These are phyloP conservation scores for Diversispora epigaea DNA, from an alignment of 192 early-diverging fungal species.

Conservation along the genomic window DNA sequence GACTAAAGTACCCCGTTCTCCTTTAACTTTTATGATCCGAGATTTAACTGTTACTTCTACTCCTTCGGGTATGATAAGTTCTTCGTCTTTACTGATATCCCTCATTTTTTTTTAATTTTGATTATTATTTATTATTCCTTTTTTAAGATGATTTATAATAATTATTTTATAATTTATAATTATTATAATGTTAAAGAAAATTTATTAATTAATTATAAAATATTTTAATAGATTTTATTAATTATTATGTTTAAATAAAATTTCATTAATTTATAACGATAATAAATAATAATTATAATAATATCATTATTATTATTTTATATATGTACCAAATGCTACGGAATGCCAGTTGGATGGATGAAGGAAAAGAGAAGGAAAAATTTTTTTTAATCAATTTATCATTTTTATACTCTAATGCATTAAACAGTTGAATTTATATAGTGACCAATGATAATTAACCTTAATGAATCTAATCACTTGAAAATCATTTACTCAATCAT, in stretches of 20 bases:
- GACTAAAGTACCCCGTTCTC: conserved; percentile 84
- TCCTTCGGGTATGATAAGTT: conserved; percentile 86
- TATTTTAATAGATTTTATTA: not conserved
- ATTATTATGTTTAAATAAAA: not conserved
- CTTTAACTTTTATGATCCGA: conserved; percentile 82
- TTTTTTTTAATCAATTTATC: too few relatives aligned
- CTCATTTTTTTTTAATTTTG: conserved; percentile 62
- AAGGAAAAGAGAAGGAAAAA: too few relatives aligned
- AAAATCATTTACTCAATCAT: too few relatives aligned
- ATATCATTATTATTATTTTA: too few relatives aligned
- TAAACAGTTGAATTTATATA: too few relatives aligned
- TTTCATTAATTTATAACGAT: not conserved
- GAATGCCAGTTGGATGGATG: too few relatives aligned
- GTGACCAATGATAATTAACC: too few relatives aligned
- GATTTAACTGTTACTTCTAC: conserved; percentile 87
- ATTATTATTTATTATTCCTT: not conserved
- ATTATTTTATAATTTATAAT: too few relatives aligned
- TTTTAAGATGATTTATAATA: too few relatives aligned
- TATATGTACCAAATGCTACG: too few relatives aligned
- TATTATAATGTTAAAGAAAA: not conserved
- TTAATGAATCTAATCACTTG: too few relatives aligned
- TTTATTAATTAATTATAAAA: not conserved
- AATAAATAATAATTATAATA: not conserved
- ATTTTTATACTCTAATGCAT: too few relatives aligned
- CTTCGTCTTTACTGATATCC: conserved; percentile 88